Percentiles rank a stretch among this genome's conserved stretches.
These are phyloP conservation scores for Posidonia australis DNA, from an alignment of 106 monocot species.

Conservation along the genomic window DNA sequence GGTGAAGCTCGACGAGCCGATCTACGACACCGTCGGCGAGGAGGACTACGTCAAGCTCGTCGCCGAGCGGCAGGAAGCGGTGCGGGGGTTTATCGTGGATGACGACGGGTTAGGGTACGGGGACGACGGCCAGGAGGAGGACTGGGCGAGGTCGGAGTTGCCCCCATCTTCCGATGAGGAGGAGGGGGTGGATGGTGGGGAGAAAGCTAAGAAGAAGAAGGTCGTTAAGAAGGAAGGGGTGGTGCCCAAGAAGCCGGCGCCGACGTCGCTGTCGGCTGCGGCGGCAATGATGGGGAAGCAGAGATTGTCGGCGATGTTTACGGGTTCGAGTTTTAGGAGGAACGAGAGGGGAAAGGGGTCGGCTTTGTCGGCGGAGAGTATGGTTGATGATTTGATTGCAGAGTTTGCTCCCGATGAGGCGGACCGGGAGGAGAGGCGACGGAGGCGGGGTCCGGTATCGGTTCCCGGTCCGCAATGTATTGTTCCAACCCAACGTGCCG, in stretches of 20 bases:
- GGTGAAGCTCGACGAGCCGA: slow-evolving; percentile 70
- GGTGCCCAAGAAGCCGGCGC: slow-evolving; percentile 1
- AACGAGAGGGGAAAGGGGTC: slow-evolving; percentile 38
- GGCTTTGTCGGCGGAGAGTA: slow-evolving; percentile 42
- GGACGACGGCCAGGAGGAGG: slow-evolving; percentile 89
- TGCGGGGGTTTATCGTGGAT: slow-evolving; percentile 67
- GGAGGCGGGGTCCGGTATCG: slow-evolving; percentile 11
- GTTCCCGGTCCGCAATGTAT: not conserved
- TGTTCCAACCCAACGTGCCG: not conserved
- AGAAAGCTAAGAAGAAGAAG: slow-evolving; percentile 23
- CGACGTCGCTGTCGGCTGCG: slow-evolving; percentile 39
- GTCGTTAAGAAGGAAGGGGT: not conserved
- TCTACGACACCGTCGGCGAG: slow-evolving; percentile 86
- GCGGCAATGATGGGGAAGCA: slow-evolving; percentile 65
- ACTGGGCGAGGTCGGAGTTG: slow-evolving; percentile 56
- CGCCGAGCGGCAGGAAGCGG: slow-evolving; percentile 59
- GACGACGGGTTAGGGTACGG: slow-evolving; percentile 85
- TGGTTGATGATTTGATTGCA: slow-evolving; percentile 73
- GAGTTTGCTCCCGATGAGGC: slow-evolving; percentile 72
- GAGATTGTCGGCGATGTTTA: slow-evolving; percentile 71
- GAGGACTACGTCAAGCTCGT: slow-evolving; percentile 71
- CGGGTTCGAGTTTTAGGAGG: slow-evolving; percentile 56
- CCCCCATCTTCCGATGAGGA: slow-evolving; percentile 40
- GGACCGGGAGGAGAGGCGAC: slow-evolving; percentile 57
- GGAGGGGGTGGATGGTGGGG: slow-evolving; percentile 12